Conservation (phyloP, 805 yeast genomes). For the Yamadazyma philogaea region DNA sequence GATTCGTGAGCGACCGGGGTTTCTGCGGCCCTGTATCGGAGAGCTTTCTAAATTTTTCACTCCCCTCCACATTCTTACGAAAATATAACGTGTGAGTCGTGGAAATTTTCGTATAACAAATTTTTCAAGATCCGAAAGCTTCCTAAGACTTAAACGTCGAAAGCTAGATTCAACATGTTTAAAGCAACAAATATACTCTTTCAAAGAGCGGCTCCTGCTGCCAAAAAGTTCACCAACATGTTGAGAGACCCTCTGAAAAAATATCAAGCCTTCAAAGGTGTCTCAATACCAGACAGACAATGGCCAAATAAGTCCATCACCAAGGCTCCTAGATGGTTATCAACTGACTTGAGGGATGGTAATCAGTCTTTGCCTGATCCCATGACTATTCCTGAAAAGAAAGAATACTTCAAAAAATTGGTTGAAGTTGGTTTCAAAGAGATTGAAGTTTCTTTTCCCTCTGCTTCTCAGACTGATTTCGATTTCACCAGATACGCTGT, state of each 20-base stretch:
- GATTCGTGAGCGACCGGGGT: not conserved
- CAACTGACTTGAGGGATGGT: constrained; percentile 79
- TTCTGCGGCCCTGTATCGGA: constrained; percentile 3
- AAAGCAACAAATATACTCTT: constrained; percentile 12
- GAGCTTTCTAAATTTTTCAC: not conserved
- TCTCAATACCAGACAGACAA: constrained; percentile 57
- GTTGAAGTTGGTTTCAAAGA: constrained; percentile 75
- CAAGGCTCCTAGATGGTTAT: constrained; percentile 77
- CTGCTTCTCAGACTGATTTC: constrained; percentile 79
- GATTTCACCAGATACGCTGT: constrained; percentile 80
- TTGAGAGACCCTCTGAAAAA: constrained; percentile 66
- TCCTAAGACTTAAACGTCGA: not conserved
- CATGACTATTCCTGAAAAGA: constrained; percentile 71
- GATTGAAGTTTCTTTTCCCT: constrained; percentile 77
- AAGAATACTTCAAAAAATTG: constrained; percentile 69
- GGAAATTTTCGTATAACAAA: not conserved
- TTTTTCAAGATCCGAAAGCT: not conserved
- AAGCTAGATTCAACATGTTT: constrained; percentile 11
- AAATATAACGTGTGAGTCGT: constrained; percentile 3
- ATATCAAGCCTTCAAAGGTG: constrained; percentile 54
- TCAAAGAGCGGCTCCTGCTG: constrained; percentile 13
- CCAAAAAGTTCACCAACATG: constrained; percentile 38
- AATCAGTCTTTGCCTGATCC: constrained; percentile 83
- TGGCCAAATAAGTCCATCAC: constrained; percentile 69
- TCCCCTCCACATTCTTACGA: constrained; percentile 6